Evolutionary conservation across 140 eudicot genomes (phyloP).

Genomic region (Anethum foeniculum): DNA sequence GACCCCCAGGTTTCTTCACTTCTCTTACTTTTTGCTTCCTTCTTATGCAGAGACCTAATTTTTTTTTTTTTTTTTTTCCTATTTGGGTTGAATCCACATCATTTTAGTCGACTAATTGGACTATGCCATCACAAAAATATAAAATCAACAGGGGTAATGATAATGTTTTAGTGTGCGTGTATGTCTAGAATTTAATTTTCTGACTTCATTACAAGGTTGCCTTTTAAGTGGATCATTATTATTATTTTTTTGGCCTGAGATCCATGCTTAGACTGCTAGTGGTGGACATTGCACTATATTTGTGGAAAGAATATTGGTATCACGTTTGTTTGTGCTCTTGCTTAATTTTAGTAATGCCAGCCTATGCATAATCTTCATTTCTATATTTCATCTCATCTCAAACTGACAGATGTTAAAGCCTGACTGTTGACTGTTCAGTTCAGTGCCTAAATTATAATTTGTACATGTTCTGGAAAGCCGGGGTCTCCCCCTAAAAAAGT

Average conservation of each 20-base stretch:
- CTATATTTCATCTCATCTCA: background rate
- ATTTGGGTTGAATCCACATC: conserved; percentile 12
- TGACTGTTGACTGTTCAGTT: background rate
- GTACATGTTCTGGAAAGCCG: background rate
- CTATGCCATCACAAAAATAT: background rate
- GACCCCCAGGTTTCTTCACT: background rate
- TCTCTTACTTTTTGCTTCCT: background rate
- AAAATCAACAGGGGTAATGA: background rate
- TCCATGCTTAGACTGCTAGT: background rate
- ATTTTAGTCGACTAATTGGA: conserved; percentile 5
- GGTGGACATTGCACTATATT: conserved; percentile 12
- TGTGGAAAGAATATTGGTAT: background rate
- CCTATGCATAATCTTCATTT: background rate
- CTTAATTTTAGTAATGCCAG: conserved; percentile 6
- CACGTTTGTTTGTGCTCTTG: background rate
- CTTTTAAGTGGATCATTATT: background rate
- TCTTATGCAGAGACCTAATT: conserved; percentile 3
- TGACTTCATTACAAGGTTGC: background rate
- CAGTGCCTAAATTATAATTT: background rate
- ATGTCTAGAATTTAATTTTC: background rate
- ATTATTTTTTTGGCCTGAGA: background rate
- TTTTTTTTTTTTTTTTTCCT: background rate
- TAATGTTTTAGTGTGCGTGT: background rate
- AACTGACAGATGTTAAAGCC: background rate
- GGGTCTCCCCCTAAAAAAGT: too few relatives aligned